Evolutionary conservation across 2,329 filamentous ascomycete species (phyloP), one percentile per base, ranked within the genome.

Genomic region (Aureobasidium mangrovei): DNA sequence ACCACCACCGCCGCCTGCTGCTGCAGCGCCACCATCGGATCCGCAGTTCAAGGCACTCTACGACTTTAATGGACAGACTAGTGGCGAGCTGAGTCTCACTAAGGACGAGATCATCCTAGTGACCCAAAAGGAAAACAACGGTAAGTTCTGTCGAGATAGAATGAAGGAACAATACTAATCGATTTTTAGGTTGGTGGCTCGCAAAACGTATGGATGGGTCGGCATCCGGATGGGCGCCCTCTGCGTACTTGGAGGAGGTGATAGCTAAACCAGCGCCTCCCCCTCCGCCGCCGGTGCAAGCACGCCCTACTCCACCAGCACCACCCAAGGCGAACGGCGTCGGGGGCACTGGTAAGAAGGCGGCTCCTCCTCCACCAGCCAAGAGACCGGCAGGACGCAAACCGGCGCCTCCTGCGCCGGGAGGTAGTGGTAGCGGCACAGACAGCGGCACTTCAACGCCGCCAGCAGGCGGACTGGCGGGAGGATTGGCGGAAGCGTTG

Each of bases 61-160:
- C 69, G 91, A 96, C 64, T 98, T 97, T 68, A 79, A 77, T 53
- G 90, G 90, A 12, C 85, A 91, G 61, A 88, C 81, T 59, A 81
- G 85, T 56, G 95, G 94, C 61, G 91, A 97, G 70, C 77, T 98
- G 49, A 84, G 86, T 12, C 81, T 98, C 59, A 79, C 70, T 56
- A 84, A 86, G 47, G 90, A 86, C 48, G 87, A 97, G 59, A 71
- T 95, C 46, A 80, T 98, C 52, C 83, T 94, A 68, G 83, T 98
- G 65, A 80, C 94, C n/a, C 86, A 93, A 65, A 96, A 96, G 71
- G 91, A 96, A 71, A 84, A 80, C 69, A 97, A 97, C 67, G 93
- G 91, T 95, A 81, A 70, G 84, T 69, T 43, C 32, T 26, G 24
- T 10, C 33, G 33, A 40, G 44, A 18, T 26, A 42, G 9, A 4